phyloP scores from a whole-genome alignment of 2,329 filamentous ascomycete genomes.

The Capronia epimyces region DNA sequence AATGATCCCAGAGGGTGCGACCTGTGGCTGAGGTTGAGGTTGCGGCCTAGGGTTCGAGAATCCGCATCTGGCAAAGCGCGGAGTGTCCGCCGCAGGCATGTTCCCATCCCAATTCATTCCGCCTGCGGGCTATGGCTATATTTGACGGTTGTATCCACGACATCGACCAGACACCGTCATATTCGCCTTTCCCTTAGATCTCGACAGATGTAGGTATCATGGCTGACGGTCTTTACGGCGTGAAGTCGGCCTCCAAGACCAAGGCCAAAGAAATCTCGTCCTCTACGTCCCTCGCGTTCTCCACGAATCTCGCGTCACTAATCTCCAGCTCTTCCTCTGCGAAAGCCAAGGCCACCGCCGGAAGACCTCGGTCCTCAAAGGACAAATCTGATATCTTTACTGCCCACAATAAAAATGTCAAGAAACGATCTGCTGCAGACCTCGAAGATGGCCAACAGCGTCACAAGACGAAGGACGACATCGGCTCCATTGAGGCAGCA shows the following conservation, averaged over 20 bases:
- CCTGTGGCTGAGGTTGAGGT: neutral
- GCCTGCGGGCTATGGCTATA: too few species aligned
- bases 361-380: constrained; percentile 42
- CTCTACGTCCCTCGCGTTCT: constrained; percentile 73
- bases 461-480: constrained; percentile 55
- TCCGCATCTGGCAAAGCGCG: neutral
- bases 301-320: constrained; percentile 77
- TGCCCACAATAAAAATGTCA: constrained; percentile 57
- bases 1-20: neutral
- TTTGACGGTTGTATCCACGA: neutral
- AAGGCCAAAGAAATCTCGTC: constrained; percentile 62
- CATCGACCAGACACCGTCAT: neutral
- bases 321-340: constrained; percentile 55
- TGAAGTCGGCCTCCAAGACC: constrained; percentile 60
- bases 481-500: constrained; percentile 54
- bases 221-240: constrained; percentile 72
- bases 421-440: constrained; percentile 59
- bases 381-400: constrained; percentile 66
- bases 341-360: constrained; percentile 38
- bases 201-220: constrained; percentile 17
- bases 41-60: neutral
- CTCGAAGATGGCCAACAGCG: constrained; percentile 56
- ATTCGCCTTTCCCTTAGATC: neutral
- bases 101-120: too few species aligned
- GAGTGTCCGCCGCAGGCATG: neutral